phyloP scores from a whole-genome alignment of 257 asterid genomes.

The Ehretia macrophylla region DNA sequence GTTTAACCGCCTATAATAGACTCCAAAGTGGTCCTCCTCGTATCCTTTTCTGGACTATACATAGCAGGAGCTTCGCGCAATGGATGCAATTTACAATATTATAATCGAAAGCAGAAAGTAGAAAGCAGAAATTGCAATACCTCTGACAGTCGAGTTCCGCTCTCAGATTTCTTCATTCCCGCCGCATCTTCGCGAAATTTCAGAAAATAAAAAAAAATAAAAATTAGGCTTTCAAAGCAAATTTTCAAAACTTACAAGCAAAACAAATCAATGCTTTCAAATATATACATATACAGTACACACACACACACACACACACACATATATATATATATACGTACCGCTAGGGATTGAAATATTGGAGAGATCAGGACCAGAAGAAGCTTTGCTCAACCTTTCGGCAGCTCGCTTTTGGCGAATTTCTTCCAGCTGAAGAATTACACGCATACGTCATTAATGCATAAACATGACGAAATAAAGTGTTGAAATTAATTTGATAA shows the following conservation, averaged over 20 bases:
- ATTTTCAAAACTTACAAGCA: not conserved
- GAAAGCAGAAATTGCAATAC: constrained; percentile 21
- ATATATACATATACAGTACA: no score
- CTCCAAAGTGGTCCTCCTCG: no score
- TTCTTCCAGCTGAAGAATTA: constrained; percentile 64
- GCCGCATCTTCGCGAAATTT: constrained; percentile 37
- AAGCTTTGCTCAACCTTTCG: constrained; percentile 66
- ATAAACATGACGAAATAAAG: not conserved
- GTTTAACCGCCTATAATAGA: no score
- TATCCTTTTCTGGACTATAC: no score
- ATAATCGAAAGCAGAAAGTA: no score
- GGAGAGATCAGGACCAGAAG: constrained; percentile 82
- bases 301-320: not conserved
- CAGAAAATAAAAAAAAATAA: not conserved
- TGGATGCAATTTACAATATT: not conserved
- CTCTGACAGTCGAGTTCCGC: constrained; percentile 80
- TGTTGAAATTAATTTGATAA: not conserved
- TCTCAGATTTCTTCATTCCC: constrained; percentile 64
- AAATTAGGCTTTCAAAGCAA: not conserved
- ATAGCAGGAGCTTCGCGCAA: no score
- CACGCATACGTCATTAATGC: not conserved
- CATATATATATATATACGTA: constrained; percentile 4
- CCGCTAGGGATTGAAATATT: constrained; percentile 38
- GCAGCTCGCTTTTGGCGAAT: constrained; percentile 97
- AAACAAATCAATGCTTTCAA: not conserved